Conservation (phyloP, 176 grass and related monocot genomes). For the Cenchrus purpureus region DNA sequence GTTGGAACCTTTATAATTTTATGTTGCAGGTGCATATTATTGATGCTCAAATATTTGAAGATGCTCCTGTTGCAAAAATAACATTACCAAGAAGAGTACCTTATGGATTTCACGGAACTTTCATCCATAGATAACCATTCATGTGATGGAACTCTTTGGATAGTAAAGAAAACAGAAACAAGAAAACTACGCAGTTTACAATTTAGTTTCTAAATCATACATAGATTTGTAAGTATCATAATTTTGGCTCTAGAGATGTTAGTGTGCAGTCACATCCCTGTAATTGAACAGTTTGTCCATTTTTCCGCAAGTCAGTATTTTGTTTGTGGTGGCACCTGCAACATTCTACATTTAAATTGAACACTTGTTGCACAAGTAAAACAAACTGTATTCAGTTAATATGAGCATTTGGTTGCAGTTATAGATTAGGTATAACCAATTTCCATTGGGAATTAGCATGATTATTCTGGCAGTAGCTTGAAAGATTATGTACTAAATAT, state of each 20-base stretch:
- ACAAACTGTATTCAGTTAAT: neutral
- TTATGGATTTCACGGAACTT: conserved; percentile 64
- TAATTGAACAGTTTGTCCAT: neutral
- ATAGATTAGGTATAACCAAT: neutral
- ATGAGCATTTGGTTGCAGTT: neutral
- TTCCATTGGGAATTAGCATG: neutral
- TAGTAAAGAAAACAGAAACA: neutral
- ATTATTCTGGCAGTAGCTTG: neutral
- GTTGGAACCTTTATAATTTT: neutral
- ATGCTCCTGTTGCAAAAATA: conserved; percentile 50
- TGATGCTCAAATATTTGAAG: conserved; percentile 47
- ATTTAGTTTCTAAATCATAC: neutral
- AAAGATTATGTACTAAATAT: neutral
- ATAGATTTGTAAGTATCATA: neutral
- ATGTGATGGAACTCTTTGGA: neutral
- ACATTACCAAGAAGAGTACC: conserved; percentile 57
- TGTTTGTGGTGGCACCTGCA: neutral
- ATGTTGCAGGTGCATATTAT: conserved; percentile 52
- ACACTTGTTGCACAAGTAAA: neutral
- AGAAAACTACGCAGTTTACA: neutral
- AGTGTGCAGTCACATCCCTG: neutral
- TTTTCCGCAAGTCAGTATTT: neutral
- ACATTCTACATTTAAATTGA: neutral
- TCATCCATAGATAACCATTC: conserved; percentile 31
- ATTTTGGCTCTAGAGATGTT: neutral